Conservation (phyloP, 2,329 filamentous ascomycete species). For the Stagonosporopsis cucurbitacearum region DNA sequence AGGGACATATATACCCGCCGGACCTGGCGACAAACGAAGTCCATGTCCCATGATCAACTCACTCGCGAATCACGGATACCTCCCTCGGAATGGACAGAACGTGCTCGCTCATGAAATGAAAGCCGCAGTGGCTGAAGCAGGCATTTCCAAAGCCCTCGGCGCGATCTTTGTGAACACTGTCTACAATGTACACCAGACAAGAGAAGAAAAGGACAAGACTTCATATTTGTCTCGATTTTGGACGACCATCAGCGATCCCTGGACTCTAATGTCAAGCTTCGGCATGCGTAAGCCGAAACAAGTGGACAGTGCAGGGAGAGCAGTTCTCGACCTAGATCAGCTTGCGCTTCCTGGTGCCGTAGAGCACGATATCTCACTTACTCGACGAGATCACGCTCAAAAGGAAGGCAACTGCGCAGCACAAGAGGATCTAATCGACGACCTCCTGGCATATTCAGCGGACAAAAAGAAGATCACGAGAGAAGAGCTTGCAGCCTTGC, state of each 20-base stretch:
- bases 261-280: conserved; percentile 7
- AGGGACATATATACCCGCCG: conserved; percentile 4
- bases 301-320: conserved; percentile 1
- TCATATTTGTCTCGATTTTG: conserved; percentile 1
- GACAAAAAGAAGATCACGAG: conserved; percentile 5
- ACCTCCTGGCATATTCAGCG: conserved; percentile 1
- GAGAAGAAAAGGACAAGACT: not conserved
- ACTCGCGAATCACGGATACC: conserved; percentile 50
- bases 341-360: conserved; percentile 10
- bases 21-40: conserved; percentile 15
- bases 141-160: conserved; percentile 5
- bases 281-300: conserved; percentile 11
- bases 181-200: conserved; percentile 10
- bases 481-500: conserved; percentile 4
- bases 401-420: conserved; percentile 12
- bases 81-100: conserved; percentile 35
- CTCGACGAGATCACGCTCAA: conserved; percentile 13
- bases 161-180: conserved; percentile 9
- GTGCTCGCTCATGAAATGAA: conserved; percentile 10
- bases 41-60: conserved; percentile 50
- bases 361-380: conserved; percentile 18
- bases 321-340: conserved; percentile 14
- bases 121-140: conserved; percentile 7
- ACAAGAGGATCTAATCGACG: conserved; percentile 5
- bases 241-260: conserved; percentile 4